Conservation (phyloP, 2,329 filamentous ascomycete genomes). For the Bipolaris sorokiniana region DNA sequence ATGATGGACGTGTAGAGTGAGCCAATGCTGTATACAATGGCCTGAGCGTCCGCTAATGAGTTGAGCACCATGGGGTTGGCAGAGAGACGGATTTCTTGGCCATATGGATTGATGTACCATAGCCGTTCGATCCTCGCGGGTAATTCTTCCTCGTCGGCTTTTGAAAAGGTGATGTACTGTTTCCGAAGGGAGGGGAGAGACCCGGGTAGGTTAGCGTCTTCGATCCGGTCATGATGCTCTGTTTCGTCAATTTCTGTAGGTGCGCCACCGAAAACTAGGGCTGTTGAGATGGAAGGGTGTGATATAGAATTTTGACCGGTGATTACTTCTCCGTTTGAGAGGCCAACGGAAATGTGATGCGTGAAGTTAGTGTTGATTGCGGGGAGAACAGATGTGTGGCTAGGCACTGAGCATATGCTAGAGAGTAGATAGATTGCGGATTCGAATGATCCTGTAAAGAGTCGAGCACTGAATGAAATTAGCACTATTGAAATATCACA, state of each 20-base stretch:
- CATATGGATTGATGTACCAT: constrained; percentile 99
- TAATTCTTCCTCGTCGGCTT: constrained; percentile 74
- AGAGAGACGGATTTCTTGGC: constrained; percentile 87
- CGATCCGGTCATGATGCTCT: constrained; percentile 68
- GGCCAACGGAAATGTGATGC: constrained; percentile 86
- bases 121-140: constrained; percentile 78
- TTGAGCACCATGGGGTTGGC: constrained; percentile 82
- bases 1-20: constrained; percentile 89
- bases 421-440: constrained; percentile 89
- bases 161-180: constrained; percentile 82
- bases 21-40: constrained; percentile 91
- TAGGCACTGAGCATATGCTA: constrained; percentile 83
- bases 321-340: constrained; percentile 77
- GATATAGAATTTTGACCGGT: constrained; percentile 78
- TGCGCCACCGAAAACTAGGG: constrained; percentile 28
- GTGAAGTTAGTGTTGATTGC: constrained; percentile 95
- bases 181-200: constrained; percentile 79
- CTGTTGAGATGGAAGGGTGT: constrained; percentile 39
- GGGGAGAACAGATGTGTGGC: constrained; percentile 78
- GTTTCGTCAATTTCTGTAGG: constrained; percentile 48
- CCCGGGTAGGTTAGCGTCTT: constrained; percentile 82
- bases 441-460: constrained; percentile 93
- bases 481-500: constrained; percentile 1
- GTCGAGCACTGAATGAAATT: constrained; percentile 66
- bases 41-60: constrained; percentile 67